A percentile compares a stretch with the other conserved stretches of the same genome.
Conservation (phyloP, 1,139 yeast species). For the Pichia sp. region DNA sequence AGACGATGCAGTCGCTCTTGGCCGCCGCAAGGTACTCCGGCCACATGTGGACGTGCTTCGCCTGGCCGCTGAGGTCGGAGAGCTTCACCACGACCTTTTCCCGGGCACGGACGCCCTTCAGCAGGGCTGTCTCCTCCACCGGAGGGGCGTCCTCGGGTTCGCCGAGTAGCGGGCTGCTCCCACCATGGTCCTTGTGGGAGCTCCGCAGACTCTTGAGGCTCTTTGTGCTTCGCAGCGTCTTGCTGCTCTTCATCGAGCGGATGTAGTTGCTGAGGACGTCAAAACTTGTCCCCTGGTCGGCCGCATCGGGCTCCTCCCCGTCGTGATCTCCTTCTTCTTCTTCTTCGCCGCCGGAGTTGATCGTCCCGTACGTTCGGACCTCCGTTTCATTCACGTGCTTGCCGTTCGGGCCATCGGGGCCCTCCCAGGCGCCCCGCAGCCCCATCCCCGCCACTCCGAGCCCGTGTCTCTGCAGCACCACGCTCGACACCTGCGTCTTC, state of each 20-base stretch:
- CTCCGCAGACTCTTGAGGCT: background rate
- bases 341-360: background rate
- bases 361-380: background rate
- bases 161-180: background rate
- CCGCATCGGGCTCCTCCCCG: too few relatives aligned
- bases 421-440: background rate
- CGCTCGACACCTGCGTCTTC: conserved; percentile 8
- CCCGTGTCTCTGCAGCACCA: background rate
- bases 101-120: background rate
- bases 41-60: conserved; percentile 23
- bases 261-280: conserved; percentile 1
- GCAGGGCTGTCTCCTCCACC: too few relatives aligned
- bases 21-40: conserved; percentile 7
- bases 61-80: conserved; percentile 29
- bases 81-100: conserved; percentile 17
- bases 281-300: background rate
- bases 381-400: background rate
- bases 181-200: background rate
- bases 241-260: background rate
- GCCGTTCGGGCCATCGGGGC: background rate
- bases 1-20: conserved; percentile 20
- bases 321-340: background rate
- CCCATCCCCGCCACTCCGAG: background rate
- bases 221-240: background rate
- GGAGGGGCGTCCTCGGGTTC: background rate